A percentile compares a stretch with the other conserved stretches of the same genome.
Conservation (phyloP, 306 rosid genomes). For the Astragalus membranaceus region DNA sequence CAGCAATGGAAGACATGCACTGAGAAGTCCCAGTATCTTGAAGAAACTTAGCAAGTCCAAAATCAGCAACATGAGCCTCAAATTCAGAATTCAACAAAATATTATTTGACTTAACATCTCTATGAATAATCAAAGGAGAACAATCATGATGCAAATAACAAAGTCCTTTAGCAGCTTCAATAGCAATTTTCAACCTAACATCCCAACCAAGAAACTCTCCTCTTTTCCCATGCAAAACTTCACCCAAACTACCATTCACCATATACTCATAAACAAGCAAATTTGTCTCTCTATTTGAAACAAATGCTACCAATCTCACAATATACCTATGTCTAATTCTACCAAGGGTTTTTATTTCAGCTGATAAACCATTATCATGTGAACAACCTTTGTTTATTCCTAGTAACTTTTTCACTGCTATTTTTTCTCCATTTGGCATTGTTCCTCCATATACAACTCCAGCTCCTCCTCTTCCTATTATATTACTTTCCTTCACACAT, state of each 20-base stretch:
- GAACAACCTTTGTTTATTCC: constrained; percentile 74
- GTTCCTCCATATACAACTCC: constrained; percentile 80
- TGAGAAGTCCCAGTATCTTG: constrained; percentile 75
- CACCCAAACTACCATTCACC: constrained; percentile 87
- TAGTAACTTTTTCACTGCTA: constrained; percentile 78
- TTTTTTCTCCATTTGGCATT: constrained; percentile 70
- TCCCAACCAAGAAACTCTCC: constrained; percentile 78
- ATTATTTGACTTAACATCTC: constrained; percentile 93
- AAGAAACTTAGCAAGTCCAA: constrained; percentile 90
- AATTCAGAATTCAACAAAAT: constrained; percentile 63
- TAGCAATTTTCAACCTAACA: constrained; percentile 68
- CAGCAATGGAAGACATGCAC: constrained; percentile 96
- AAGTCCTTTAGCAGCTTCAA: constrained; percentile 86
- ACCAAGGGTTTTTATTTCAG: constrained; percentile 76
- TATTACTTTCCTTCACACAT: constrained; percentile 70
- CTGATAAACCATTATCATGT: constrained; percentile 77
- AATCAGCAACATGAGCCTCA: constrained; percentile 96
- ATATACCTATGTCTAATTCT: constrained; percentile 85
- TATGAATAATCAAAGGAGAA: constrained; percentile 70
- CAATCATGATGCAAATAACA: constrained; percentile 94
- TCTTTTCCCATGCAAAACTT: constrained; percentile 74
- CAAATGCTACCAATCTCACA: constrained; percentile 70
- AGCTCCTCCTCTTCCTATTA: constrained; percentile 90
- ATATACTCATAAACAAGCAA: constrained; percentile 84
- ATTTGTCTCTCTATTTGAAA: constrained; percentile 72